Percentiles rank a stretch among this genome's conserved stretches.
Evolutionary conservation across 2,329 filamentous ascomycete species (phyloP).

Genomic region (Aureobasidium sp.): DNA sequence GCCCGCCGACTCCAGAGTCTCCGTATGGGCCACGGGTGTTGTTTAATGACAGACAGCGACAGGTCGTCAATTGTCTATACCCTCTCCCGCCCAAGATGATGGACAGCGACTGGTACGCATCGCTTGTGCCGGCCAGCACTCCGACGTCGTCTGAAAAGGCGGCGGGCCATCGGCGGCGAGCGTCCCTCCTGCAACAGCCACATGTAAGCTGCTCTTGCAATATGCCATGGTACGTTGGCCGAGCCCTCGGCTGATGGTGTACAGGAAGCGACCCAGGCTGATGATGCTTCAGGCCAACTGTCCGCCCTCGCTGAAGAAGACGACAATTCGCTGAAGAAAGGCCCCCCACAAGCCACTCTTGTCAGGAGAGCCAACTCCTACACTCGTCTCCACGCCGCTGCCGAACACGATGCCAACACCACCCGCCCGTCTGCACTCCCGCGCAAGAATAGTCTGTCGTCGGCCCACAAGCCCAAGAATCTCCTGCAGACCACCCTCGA

Average conservation of each 20-base stretch:
- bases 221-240: conserved; percentile 21
- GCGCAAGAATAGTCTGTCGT: conserved; percentile 29
- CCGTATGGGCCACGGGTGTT: background rate
- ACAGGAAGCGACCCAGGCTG: conserved; percentile 48
- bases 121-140: conserved; percentile 52
- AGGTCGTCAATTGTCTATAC: background rate
- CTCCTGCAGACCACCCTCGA: conserved; percentile 50
- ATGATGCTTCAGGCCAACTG: conserved; percentile 48
- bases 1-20: background rate
- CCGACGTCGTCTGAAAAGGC: conserved; percentile 43
- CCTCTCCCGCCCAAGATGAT: conserved; percentile 16
- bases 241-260: conserved; percentile 32
- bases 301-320: conserved; percentile 51
- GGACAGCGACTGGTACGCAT: conserved; percentile 74
- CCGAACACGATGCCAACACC: conserved; percentile 17
- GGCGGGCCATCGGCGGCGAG: conserved; percentile 54
- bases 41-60: background rate
- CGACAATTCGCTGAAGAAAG: conserved; percentile 39
- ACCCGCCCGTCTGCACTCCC: conserved; percentile 18
- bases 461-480: conserved; percentile 20
- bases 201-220: conserved; percentile 34
- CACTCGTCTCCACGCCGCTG: conserved; percentile 60
- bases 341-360: conserved; percentile 58
- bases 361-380: conserved; percentile 65
- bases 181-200: conserved; percentile 55